Evolutionary conservation across 768 basidiomycete genomes (phyloP), one percentile per base, ranked within the genome.

Genomic region (Leccinum incarnatum): DNA sequence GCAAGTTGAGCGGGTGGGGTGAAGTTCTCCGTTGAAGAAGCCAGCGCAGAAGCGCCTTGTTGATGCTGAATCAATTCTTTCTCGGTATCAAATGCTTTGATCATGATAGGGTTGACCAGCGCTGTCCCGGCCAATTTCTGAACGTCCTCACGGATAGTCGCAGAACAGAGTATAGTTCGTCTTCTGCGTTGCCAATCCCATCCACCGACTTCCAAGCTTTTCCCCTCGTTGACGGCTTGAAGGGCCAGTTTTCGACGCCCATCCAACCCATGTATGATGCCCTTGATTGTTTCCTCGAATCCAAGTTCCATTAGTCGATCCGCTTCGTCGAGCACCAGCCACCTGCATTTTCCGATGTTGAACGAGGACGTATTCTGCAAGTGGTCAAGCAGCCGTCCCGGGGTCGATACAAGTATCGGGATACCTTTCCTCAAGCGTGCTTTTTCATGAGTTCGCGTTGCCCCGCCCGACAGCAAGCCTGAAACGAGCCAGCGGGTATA

Each of bases 251-350:
- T 87, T 53, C 84, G 75, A 53, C 93, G 82, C 0, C 93, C 94
- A 58, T 98, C 94, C 21, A 99, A 73, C 10, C 89, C 88, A 67
- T 88, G 83, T 36, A 98, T 76, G 62, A 98, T 97, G 1, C 93
- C 94, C 56, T 83, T 84, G 66, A 99, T 90, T 0, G 94, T 93
- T 69, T 98, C 95, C 72, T 97, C 95, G 62, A 99, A 99, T 0
- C 97, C 97, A 46, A 98, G 84, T 62, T 98, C 95, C 95, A 98
- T 98, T 53, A 99, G 77, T 45, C 95, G 81, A 74, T 99, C 97
- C 6, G 96, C 95, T 77, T 99, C 97, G 69, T 99, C 97, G 25
- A 98, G 84, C 9, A 99, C 87, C 30, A 99, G 80, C 94, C 96
- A 99, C 50, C 92, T 85, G 71, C 92, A 93, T 75, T 95, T 96